Evolutionary conservation across 306 rosid genomes (phyloP), one percentile per base, ranked within the genome.

Genomic region (Trifolium subterraneum): DNA sequence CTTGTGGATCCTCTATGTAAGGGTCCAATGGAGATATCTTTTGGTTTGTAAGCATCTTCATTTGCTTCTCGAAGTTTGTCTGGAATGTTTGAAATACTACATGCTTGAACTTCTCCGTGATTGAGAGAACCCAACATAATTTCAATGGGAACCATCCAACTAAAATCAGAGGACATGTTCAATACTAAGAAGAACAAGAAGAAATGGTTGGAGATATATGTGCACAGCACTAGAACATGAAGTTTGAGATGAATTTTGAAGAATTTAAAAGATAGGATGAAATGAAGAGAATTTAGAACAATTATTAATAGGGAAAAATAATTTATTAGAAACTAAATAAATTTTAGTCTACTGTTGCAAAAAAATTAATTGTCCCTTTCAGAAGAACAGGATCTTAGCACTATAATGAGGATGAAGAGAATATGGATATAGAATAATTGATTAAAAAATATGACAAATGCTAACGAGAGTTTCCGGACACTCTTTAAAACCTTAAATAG

Each of bases 21-120:
- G 16, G 81, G 86, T 35, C 85, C 81, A 0, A 84, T 41, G 2
- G 85, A 59, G 38, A 78, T 56, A 0, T 50, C 8, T 1, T 70
- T 79, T 16, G 85, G 85, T 4, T 0, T 50, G 75, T 39, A 70
- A 8, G 82, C 75, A 0, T 62, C 70, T 8, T 59, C 35, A 0
- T 69, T 59, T 7, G 63, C 12, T 3, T 33, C 64, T 20, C 70
- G 52, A 68, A 81, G 69, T 31, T 64, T 52, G 1, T 72, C 67
- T 29, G 70, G 63, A 1, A 82, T 54, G 1, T 18, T 56, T 0
- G 52, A 75, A 18, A 85, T 79, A 64, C 84, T 68, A 0, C 85
- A 51, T 1, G 77, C 51, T 23, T 68, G 50, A 18, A 78, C 74
- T 8, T 62, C 42, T 0, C 31, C 23, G 1, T 78, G n/a, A 2